Percentiles rank a stretch among this genome's conserved stretches.
These are phyloP conservation scores for Colletotrichum sp. DNA, from an alignment of 2,329 filamentous ascomycete species.

Conservation along the genomic window DNA sequence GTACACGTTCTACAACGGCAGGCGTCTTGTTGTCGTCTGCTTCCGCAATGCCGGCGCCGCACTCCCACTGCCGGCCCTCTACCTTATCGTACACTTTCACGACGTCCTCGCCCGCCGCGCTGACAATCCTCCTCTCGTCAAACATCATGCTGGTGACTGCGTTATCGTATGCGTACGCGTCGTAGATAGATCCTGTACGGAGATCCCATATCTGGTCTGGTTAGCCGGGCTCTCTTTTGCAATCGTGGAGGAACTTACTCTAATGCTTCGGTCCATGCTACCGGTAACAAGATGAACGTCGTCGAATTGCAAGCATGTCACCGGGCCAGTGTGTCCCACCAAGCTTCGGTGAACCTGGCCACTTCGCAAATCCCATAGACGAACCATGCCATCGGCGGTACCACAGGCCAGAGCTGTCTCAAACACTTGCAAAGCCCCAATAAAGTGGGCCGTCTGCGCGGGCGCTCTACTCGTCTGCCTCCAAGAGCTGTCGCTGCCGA, in stretches of 20 bases:
- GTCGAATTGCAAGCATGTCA: constrained; percentile 95
- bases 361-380: constrained; percentile 94
- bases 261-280: constrained; percentile 88
- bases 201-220: constrained; percentile 94
- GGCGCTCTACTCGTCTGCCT: constrained; percentile 71
- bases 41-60: constrained; percentile 79
- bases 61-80: constrained; percentile 95
- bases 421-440: constrained; percentile 93
- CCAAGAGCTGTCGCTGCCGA: constrained; percentile 71
- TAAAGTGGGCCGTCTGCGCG: constrained; percentile 81
- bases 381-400: constrained; percentile 96
- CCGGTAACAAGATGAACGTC: constrained; percentile 94
- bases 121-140: constrained; percentile 85
- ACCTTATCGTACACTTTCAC: constrained; percentile 99
- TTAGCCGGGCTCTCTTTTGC: not conserved
- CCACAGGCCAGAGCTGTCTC: constrained; percentile 95
- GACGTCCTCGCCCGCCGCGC: constrained; percentile 88
- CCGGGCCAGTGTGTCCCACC: constrained; percentile 92
- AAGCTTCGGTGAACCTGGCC: constrained; percentile 97
- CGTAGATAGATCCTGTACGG: constrained; percentile 91
- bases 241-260: constrained; percentile 66
- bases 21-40: constrained; percentile 69
- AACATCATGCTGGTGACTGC: constrained; percentile 98
- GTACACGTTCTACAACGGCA: constrained; percentile 80
- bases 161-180: constrained; percentile 94